A percentile compares a stretch with the other conserved stretches of the same genome.
These are phyloP conservation scores for Melanogaster broomeanus DNA, from an alignment of 768 basidiomycete species.

Conservation along the genomic window DNA sequence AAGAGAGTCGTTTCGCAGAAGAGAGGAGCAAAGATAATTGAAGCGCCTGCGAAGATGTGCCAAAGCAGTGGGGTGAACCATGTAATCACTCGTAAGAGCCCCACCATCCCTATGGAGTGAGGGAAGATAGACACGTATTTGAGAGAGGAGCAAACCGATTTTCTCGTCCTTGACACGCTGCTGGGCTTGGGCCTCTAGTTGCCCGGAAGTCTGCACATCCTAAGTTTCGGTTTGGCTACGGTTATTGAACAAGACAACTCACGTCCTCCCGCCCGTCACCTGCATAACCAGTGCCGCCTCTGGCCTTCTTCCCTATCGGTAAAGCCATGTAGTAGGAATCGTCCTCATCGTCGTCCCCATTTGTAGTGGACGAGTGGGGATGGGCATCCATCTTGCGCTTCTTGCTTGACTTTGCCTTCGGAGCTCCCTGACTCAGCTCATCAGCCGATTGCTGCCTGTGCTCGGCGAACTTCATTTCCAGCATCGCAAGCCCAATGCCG, in stretches of 20 bases:
- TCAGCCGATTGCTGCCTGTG: slow-evolving; percentile 41
- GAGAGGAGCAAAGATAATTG: slow-evolving; percentile 82
- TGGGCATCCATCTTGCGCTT: slow-evolving; percentile 41
- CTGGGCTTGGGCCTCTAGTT: slow-evolving; percentile 71
- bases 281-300: slow-evolving; percentile 86
- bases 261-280: slow-evolving; percentile 86
- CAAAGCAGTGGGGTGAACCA: slow-evolving; percentile 89
- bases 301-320: slow-evolving; percentile 60
- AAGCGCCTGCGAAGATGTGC: slow-evolving; percentile 91
- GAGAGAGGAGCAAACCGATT: slow-evolving; percentile 65
- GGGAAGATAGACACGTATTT: slow-evolving; percentile 83
- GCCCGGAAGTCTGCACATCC: slow-evolving; percentile 68
- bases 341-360: slow-evolving; percentile 57
- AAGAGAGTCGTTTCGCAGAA: slow-evolving; percentile 89
- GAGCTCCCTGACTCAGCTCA: slow-evolving; percentile 22
- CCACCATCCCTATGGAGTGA: slow-evolving; percentile 75
- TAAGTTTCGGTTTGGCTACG: slow-evolving; percentile 8
- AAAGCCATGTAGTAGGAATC: slow-evolving; percentile 44
- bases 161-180: slow-evolving; percentile 76
- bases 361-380: slow-evolving; percentile 14
- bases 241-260: slow-evolving; percentile 32
- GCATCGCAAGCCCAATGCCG: slow-evolving; percentile 87
- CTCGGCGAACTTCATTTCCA: slow-evolving; percentile 72
- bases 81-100: slow-evolving; percentile 82
- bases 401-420: slow-evolving; percentile 38